A percentile compares a stretch with the other conserved stretches of the same genome.
These are phyloP conservation scores for Fusarium sp. DNA, from an alignment of 2,329 filamentous ascomycete genomes.

Conservation along the genomic window DNA sequence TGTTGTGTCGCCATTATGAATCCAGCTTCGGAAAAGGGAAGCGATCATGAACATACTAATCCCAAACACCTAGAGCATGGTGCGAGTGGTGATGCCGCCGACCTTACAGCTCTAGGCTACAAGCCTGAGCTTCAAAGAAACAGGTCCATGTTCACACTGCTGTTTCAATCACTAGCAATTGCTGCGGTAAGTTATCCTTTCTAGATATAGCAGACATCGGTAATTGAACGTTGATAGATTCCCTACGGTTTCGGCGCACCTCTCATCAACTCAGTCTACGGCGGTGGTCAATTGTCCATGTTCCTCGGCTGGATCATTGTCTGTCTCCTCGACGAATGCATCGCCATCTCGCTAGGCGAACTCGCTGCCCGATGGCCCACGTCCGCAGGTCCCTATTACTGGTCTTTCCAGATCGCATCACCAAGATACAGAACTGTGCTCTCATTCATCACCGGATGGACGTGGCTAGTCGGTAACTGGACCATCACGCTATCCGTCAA, in stretches of 20 bases:
- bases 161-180: constrained; percentile 49
- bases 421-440: constrained; percentile 71
- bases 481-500: constrained; percentile 77
- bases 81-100: constrained; percentile 38
- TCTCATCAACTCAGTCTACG: constrained; percentile 44
- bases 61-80: constrained; percentile 18
- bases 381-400: constrained; percentile 77
- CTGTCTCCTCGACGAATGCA: constrained; percentile 77
- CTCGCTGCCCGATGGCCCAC: constrained; percentile 75
- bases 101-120: constrained; percentile 64
- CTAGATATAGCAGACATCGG: rapidly evolving
- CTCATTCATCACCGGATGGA: constrained; percentile 81
- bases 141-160: constrained; percentile 48
- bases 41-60: constrained; percentile 16
- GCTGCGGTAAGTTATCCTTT: constrained; percentile 38
- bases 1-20: constrained; percentile 3
- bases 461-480: constrained; percentile 79
- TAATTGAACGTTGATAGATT: constrained; percentile 29
- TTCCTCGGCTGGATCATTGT: constrained; percentile 76
- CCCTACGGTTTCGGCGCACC: constrained; percentile 46
- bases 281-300: constrained; percentile 60
- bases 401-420: constrained; percentile 76
- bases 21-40: constrained; percentile 30
- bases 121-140: constrained; percentile 47
- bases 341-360: constrained; percentile 78